Evolutionary conservation across 148 eudicot species (phyloP).

Genomic region (Polygonum aviculare): DNA sequence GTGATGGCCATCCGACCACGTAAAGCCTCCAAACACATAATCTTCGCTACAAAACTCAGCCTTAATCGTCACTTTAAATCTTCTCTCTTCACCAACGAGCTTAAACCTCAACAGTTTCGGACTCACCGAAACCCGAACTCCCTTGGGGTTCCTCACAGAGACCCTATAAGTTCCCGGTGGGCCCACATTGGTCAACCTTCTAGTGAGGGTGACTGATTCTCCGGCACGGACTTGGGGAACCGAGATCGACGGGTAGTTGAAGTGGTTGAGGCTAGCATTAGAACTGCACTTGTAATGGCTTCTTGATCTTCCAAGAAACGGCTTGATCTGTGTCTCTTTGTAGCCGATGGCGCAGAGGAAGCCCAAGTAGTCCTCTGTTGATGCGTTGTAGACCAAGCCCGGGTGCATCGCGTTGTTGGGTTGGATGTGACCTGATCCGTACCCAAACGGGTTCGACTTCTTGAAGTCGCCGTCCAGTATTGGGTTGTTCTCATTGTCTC

Average conservation of each 20-base stretch:
- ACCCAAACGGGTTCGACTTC: conserved; percentile 31
- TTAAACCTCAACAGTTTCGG: conserved; percentile 34
- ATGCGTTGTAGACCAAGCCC: conserved; percentile 53
- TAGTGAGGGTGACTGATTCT: conserved; percentile 28
- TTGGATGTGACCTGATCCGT: conserved; percentile 56
- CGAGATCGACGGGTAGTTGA: conserved; percentile 55
- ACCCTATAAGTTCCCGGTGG: conserved; percentile 31
- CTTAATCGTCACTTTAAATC: conserved; percentile 32
- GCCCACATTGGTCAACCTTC: conserved; percentile 61
- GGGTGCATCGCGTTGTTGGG: conserved; percentile 56
- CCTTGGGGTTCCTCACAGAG: conserved; percentile 22
- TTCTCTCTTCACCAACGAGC: conserved; percentile 36
- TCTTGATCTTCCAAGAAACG: conserved; percentile 6
- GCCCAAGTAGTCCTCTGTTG: conserved; percentile 30
- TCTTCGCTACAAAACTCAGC: neutral
- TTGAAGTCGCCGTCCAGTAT: conserved; percentile 16
- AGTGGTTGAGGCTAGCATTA: conserved; percentile 17
- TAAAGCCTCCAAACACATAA: conserved; percentile 41
- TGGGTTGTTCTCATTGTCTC: conserved; percentile 38
- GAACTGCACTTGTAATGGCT: conserved; percentile 24
- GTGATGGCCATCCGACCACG: conserved; percentile 59
- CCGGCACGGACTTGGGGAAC: conserved; percentile 26
- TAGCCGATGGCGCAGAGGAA: conserved; percentile 58
- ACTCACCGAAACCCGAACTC: conserved; percentile 26
- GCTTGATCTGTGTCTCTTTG: conserved; percentile 22